These are phyloP conservation scores for Chrysosporium queenslandicum DNA, from an alignment of 2,329 filamentous ascomycete species.

Conservation along the genomic window DNA sequence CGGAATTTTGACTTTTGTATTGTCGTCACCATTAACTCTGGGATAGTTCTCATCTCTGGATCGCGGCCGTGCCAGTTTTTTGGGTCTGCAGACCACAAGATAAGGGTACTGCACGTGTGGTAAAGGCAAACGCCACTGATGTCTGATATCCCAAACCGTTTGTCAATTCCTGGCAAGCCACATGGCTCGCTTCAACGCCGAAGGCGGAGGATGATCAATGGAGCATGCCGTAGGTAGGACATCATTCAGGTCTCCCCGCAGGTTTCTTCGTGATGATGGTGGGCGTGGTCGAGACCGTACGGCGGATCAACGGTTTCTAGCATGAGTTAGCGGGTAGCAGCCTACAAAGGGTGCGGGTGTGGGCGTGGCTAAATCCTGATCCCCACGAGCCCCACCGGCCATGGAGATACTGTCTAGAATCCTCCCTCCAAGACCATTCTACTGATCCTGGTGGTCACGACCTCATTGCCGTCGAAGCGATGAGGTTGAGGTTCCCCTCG, in stretches of 20 bases:
- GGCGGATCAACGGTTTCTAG: not conserved
- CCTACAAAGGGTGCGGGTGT: not conserved
- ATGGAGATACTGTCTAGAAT: too few species aligned
- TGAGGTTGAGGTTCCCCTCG: not conserved
- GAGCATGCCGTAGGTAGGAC: too few species aligned
- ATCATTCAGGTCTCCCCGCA: not conserved
- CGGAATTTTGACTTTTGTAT: too few species aligned
- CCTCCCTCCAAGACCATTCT: too few species aligned
- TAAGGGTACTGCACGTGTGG: too few species aligned
- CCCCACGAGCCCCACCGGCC: not conserved
- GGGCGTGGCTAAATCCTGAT: not conserved
- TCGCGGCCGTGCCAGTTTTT: too few species aligned
- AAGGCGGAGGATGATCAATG: not conserved
- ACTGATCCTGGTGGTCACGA: too few species aligned
- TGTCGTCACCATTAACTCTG: too few species aligned
- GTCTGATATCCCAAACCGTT: too few species aligned
- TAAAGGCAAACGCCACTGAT: not conserved
- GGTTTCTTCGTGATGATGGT: not conserved
- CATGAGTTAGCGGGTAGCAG: not conserved
- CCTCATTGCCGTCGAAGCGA: not conserved
- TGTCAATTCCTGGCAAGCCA: too few species aligned
- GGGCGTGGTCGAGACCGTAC: not conserved
- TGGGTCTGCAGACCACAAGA: too few species aligned
- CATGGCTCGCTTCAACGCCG: not conserved
- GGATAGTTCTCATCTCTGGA: too few species aligned